These are phyloP conservation scores for Vitis cinerea DNA, from an alignment of 164 flowering plant species.

Conservation along the genomic window DNA sequence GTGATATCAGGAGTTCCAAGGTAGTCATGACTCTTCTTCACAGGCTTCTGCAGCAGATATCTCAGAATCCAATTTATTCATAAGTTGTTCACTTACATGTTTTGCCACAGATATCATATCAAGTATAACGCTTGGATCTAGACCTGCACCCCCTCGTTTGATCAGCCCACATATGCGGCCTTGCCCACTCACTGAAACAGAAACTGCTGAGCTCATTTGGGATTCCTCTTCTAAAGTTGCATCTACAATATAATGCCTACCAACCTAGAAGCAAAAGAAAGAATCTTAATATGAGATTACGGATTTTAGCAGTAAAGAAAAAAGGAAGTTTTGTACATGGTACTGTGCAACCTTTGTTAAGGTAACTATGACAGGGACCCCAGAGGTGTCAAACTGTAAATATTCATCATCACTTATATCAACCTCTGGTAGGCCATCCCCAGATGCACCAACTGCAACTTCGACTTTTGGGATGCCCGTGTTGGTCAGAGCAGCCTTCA, in stretches of 20 bases:
- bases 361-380: slow-evolving; percentile 80
- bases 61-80: slow-evolving; percentile 76
- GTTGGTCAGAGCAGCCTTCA: slow-evolving; percentile 90
- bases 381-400: slow-evolving; percentile 84
- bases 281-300: not conserved
- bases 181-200: slow-evolving; percentile 68
- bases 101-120: slow-evolving; percentile 91
- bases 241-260: slow-evolving; percentile 87
- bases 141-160: slow-evolving; percentile 86
- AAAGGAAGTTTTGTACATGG: not conserved
- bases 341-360: slow-evolving; percentile 65
- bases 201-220: slow-evolving; percentile 91
- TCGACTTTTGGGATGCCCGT: slow-evolving; percentile 88
- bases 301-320: not conserved
- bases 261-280: slow-evolving; percentile 50
- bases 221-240: slow-evolving; percentile 93
- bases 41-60: slow-evolving; percentile 82
- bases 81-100: slow-evolving; percentile 69
- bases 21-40: slow-evolving; percentile 41
- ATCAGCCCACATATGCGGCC: slow-evolving; percentile 81
- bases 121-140: slow-evolving; percentile 86
- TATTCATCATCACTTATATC: slow-evolving; percentile 94
- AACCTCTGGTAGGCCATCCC: slow-evolving; percentile 77
- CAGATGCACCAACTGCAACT: slow-evolving; percentile 49
- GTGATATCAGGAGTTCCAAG: no score